Conservation (phyloP, 148 eudicot genomes). For the Beta vulgaris region DNA sequence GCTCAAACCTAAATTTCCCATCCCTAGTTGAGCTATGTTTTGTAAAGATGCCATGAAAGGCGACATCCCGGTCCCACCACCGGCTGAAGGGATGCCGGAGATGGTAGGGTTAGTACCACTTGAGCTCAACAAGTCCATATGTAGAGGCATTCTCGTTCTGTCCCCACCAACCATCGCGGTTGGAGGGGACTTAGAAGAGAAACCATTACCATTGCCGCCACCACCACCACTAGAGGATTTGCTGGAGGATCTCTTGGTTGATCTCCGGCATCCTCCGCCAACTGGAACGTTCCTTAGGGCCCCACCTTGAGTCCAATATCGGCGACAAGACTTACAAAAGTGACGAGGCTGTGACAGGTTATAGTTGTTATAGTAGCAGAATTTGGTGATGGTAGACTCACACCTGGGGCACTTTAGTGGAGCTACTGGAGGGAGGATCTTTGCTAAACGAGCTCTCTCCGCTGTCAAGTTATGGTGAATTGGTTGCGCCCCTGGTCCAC, state of each 20-base stretch:
- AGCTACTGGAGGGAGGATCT: slow-evolving; percentile 56
- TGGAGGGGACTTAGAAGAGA: slow-evolving; percentile 22
- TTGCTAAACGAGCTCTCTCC: slow-evolving; percentile 55
- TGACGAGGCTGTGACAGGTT: slow-evolving; percentile 66
- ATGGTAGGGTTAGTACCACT: slow-evolving; percentile 27
- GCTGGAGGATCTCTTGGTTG: slow-evolving; percentile 44
- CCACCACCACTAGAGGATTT: slow-evolving; percentile 42
- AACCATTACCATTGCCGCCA: slow-evolving; percentile 15
- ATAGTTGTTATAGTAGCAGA: slow-evolving; percentile 74
- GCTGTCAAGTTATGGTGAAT: slow-evolving; percentile 60
- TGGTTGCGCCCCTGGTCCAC: slow-evolving; percentile 26
- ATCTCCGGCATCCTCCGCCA: slow-evolving; percentile 67
- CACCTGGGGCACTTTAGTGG: slow-evolving; percentile 71
- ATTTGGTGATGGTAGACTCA: slow-evolving; percentile 66
- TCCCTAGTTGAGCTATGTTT: slow-evolving; percentile 41
- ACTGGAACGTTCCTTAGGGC: slow-evolving; percentile 68
- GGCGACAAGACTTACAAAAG: slow-evolving; percentile 65
- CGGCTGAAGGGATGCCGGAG: slow-evolving; percentile 28
- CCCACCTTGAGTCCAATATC: slow-evolving; percentile 73
- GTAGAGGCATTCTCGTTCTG: slow-evolving; percentile 4
- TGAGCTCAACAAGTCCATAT: slow-evolving; percentile 17
- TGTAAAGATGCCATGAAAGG: slow-evolving; percentile 53
- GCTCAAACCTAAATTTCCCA: slow-evolving; percentile 31
- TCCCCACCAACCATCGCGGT: slow-evolving; percentile 10
- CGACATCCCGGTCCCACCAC: slow-evolving; percentile 19